Percentiles rank a stretch among this genome's conserved stretches.
Evolutionary conservation across 225 moss, liverwort and hornwort genomes (phyloP).

Genomic region (Pleurozium schreberi): DNA sequence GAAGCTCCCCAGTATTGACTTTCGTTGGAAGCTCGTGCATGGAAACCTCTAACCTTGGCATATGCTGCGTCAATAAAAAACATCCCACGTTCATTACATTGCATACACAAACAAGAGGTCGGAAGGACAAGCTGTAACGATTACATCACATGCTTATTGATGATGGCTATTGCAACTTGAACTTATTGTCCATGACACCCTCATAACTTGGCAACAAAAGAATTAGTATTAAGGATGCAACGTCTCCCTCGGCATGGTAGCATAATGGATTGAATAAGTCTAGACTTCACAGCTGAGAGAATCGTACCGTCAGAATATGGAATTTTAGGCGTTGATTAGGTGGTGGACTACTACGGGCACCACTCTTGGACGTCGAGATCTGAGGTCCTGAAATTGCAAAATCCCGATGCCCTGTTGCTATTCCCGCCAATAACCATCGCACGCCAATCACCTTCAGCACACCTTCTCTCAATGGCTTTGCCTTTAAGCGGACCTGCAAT

Average conservation of each 20-base stretch:
- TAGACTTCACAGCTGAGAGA: not conserved
- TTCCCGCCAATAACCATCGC: slow-evolving; percentile 69
- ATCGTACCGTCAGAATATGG: slow-evolving; percentile 61
- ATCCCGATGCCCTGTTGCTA: slow-evolving; percentile 65
- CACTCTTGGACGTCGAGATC: slow-evolving; percentile 41
- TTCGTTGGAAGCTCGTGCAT: slow-evolving; percentile 87
- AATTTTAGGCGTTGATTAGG: slow-evolving; percentile 82
- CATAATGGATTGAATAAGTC: not conserved
- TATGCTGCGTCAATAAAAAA: slow-evolving; percentile 47
- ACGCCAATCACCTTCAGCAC: slow-evolving; percentile 74
- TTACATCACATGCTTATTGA: not conserved
- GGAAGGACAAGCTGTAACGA: not conserved
- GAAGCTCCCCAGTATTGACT: slow-evolving; percentile 90
- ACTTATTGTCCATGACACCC: not conserved
- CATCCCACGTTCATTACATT: not conserved
- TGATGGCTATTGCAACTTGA: not conserved
- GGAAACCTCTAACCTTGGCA: slow-evolving; percentile 96
- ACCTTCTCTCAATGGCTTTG: slow-evolving; percentile 62
- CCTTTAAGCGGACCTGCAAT: slow-evolving; percentile 76
- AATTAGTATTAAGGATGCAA: not conserved
- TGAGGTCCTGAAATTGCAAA: slow-evolving; percentile 60
- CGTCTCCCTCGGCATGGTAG: not conserved
- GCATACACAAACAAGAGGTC: not conserved
- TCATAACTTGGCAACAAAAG: not conserved
- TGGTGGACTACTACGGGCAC: slow-evolving; percentile 52